Conservation (phyloP, 495 filamentous ascomycete genomes). For the Endocarpon pusillum region DNA sequence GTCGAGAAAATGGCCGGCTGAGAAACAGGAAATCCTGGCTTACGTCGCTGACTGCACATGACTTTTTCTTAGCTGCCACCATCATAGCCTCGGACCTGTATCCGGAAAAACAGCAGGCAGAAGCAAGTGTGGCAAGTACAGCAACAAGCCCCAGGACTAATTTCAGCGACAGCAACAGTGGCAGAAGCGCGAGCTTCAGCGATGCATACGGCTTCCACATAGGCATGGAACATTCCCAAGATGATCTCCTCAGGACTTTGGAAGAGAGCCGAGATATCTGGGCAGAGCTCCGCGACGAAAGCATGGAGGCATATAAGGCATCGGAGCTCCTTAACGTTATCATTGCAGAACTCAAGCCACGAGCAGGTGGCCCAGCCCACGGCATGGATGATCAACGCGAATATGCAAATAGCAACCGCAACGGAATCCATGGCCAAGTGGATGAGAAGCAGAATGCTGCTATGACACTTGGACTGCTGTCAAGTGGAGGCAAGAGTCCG, state of each 20-base stretch:
- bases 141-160: no score
- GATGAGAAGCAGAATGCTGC: constrained; percentile 47
- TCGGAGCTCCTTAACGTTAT: constrained; percentile 60
- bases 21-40: constrained; percentile 56
- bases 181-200: constrained; percentile 19
- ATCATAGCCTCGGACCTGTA: constrained; percentile 73
- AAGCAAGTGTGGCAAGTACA: constrained; percentile 14
- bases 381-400: constrained; percentile 3
- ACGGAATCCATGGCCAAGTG: constrained; percentile 1
- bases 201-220: constrained; percentile 49
- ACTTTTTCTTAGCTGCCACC: constrained; percentile 83
- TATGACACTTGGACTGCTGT: constrained; percentile 67
- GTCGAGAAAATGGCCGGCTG: constrained; percentile 51
- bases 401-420: neutral
- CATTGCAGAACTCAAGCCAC: constrained; percentile 48
- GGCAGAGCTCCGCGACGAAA: constrained; percentile 53
- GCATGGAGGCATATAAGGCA: constrained; percentile 83
- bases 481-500: constrained; percentile 49
- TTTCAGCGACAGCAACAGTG: no score
- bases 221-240: constrained; percentile 44
- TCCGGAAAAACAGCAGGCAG: constrained; percentile 12
- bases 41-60: constrained; percentile 58
- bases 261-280: constrained; percentile 62
- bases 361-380: constrained; percentile 11
- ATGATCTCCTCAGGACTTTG: constrained; percentile 57